Conservation (phyloP, 139 green algal genomes). For the Asterochloris sp. region DNA sequence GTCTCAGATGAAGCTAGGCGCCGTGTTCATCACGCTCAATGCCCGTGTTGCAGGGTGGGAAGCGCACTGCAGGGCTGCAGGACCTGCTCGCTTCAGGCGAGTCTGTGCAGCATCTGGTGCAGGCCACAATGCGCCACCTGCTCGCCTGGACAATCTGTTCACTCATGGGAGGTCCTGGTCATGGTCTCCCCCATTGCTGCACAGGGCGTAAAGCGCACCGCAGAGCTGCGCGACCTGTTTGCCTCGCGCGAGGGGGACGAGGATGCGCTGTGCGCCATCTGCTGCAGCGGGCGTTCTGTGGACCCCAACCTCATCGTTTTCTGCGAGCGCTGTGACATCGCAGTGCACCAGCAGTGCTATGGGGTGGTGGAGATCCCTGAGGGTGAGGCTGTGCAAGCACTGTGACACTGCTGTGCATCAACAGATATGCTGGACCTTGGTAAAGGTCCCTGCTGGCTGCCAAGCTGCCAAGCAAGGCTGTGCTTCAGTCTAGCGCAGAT, state of each 20-base stretch:
- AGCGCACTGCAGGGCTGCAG: no score
- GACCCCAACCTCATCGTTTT: conserved; percentile 86
- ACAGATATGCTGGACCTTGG: not conserved
- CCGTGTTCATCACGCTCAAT: no score
- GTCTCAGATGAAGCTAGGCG: no score
- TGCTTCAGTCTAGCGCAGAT: no score
- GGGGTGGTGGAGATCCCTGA: conserved; percentile 58
- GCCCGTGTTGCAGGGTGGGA: no score
- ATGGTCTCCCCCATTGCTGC: not conserved
- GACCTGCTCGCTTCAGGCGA: no score
- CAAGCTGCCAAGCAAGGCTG: no score
- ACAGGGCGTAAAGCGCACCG: not conserved
- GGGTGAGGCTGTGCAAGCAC: conserved; percentile 11
- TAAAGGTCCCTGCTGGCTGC: not conserved
- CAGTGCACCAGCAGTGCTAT: conserved; percentile 90
- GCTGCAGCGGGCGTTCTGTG: conserved; percentile 67
- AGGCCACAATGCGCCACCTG: no score
- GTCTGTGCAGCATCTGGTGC: no score
- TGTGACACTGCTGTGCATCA: not conserved
- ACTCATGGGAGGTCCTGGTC: not conserved
- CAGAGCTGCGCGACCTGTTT: conserved; percentile 33
- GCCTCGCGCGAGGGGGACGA: conserved; percentile 53
- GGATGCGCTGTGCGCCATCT: conserved; percentile 85
- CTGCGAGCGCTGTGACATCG: conserved; percentile 90
- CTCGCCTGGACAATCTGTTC: no score